Conservation (phyloP, 2,329 filamentous ascomycete species). For the Conoideocrella luteorostrata region DNA sequence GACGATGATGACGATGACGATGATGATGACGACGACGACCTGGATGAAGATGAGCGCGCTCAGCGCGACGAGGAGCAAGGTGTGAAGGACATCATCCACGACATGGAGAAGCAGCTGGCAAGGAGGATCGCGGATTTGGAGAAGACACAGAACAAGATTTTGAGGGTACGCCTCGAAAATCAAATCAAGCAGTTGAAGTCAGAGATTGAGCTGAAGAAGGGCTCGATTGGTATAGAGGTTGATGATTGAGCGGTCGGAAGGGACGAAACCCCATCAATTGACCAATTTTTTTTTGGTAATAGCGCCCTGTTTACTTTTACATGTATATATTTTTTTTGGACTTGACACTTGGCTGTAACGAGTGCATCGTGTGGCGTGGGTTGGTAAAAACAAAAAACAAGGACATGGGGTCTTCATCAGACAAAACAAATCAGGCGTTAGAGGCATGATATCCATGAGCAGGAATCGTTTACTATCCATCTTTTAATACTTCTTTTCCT, state of each 20-base stretch:
- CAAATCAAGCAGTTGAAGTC: constrained; percentile 42
- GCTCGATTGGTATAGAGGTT: constrained; percentile 34
- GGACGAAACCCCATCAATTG: too few relatives aligned
- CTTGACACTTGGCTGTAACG: too few relatives aligned
- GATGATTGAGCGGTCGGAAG: constrained; percentile 29
- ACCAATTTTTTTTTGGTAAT: too few relatives aligned
- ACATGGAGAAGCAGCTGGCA: constrained; percentile 45
- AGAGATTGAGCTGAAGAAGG: constrained; percentile 39
- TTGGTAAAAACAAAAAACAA: too few relatives aligned
- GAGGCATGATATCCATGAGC: not conserved
- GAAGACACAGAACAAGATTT: constrained; percentile 38
- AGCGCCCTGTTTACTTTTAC: too few relatives aligned
- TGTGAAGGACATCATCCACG: constrained; percentile 47
- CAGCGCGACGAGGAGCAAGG: constrained; percentile 45
- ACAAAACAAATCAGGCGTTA: constrained; percentile 1
- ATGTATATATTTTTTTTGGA: too few relatives aligned
- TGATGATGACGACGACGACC: constrained; percentile 43
- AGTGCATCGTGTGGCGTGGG: too few relatives aligned
- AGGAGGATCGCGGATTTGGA: constrained; percentile 38
- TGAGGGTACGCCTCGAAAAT: constrained; percentile 42
- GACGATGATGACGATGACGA: constrained; percentile 33
- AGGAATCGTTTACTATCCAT: too few relatives aligned
- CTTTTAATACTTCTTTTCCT: too few relatives aligned
- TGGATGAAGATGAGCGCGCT: constrained; percentile 47
- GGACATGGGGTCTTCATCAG: too few relatives aligned